Evolutionary conservation across 345 rosid genomes (phyloP).

Genomic region (Lumnitzera littorea): DNA sequence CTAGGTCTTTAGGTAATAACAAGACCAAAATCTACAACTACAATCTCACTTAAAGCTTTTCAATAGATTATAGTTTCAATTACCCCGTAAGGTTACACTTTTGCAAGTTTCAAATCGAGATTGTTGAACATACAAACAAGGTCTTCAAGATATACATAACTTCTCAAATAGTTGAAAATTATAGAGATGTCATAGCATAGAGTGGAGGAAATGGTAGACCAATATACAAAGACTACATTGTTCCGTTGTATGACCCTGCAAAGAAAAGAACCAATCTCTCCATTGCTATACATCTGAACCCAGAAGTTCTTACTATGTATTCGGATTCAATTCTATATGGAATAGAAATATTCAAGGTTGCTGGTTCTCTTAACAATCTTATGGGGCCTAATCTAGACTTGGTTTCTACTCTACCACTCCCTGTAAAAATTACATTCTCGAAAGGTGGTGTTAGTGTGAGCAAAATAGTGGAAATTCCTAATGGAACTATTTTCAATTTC

Average conservation of each 20-base stretch:
- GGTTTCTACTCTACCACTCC: too few species aligned
- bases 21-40: conserved; percentile 14
- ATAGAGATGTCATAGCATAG: too few species aligned
- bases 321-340: not conserved
- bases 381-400: too few species aligned
- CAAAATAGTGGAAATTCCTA: not conserved
- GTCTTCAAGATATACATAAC: conserved; percentile 49
- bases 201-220: too few species aligned
- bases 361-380: too few species aligned
- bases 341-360: too few species aligned
- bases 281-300: too few species aligned
- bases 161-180: conserved; percentile 14
- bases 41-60: conserved; percentile 29
- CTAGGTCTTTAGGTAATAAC: conserved; percentile 9
- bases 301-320: too few species aligned
- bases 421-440: too few species aligned
- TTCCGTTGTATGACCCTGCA: too few species aligned
- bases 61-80: conserved; percentile 24
- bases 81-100: conserved; percentile 39
- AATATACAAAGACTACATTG: too few species aligned
- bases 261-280: too few species aligned
- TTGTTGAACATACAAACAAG: conserved; percentile 15
- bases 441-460: not conserved
- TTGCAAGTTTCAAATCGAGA: conserved; percentile 20
- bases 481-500: not conserved